A percentile compares a stretch with the other conserved stretches of the same genome.
These are phyloP conservation scores for Coniochaeta hoffmannii DNA, from an alignment of 2,329 filamentous ascomycete genomes.

Conservation along the genomic window DNA sequence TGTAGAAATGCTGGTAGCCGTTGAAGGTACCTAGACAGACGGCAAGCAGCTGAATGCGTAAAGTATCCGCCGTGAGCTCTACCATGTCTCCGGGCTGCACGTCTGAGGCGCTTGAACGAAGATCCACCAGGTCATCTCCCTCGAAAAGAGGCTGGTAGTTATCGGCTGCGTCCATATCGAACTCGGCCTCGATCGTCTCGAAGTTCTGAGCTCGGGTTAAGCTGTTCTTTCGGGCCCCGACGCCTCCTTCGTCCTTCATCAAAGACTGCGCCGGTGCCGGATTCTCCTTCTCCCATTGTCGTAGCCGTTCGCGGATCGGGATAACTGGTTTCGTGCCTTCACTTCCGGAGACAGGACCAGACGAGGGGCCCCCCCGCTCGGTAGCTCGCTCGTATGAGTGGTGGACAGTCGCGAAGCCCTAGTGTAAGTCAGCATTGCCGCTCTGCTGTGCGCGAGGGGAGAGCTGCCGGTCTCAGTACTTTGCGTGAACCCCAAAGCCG, in stretches of 20 bases:
- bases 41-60: constrained; percentile 37
- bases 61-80: constrained; percentile 23
- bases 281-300: constrained; percentile 32
- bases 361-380: not conserved
- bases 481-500: not conserved
- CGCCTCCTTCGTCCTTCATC: constrained; percentile 19
- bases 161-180: constrained; percentile 9
- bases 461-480: not conserved
- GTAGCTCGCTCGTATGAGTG: not conserved
- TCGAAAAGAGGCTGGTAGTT: constrained; percentile 22
- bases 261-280: constrained; percentile 14
- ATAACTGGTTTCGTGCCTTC: not conserved
- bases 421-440: not conserved
- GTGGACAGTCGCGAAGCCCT: constrained; percentile 4
- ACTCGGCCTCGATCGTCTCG: constrained; percentile 16
- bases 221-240: constrained; percentile 23
- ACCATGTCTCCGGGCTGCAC: constrained; percentile 41
- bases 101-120: constrained; percentile 22
- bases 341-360: not conserved
- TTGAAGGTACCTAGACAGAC: constrained; percentile 46
- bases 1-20: constrained; percentile 46
- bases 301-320: constrained; percentile 32
- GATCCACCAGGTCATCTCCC: constrained; percentile 27
- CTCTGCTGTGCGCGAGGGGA: not conserved
- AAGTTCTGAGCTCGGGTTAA: constrained; percentile 26